Evolutionary conservation across 257 asterid genomes (phyloP), one percentile per base, ranked within the genome.

Genomic region (Rauvolfia tetraphylla): DNA sequence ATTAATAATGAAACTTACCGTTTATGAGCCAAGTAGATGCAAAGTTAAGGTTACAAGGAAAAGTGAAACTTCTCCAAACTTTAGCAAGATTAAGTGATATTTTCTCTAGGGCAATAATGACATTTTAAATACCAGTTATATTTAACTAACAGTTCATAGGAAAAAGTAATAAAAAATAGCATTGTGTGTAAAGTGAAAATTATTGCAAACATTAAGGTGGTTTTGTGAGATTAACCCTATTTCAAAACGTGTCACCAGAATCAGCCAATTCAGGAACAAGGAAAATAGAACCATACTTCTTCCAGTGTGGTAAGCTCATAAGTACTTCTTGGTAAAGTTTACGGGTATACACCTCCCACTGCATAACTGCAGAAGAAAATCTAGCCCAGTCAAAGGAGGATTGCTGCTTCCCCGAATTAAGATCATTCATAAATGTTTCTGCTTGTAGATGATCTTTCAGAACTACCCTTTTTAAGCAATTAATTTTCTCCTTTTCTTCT

Each of bases 261-360:
- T 65, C 51, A 38, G 9, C 29, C 49, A 67, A 67, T 67, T 38
- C 51, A 7, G 81, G 75, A 75, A 53, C 54, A 49, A 41, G 68
- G 82, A 89, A 90, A 27, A 91, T 76, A 51, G 95, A 90, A 22
- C 78, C 84, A 76, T 92, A 82, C 14, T n/a, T 75, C 81, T 56
- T 87, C 97, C 98, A 93, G 36, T 78, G 71, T 3, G 93, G 90
- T 44, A 92, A 76, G 83, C 91, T 85, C 79, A 27, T 74, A 68
- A 51, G 69, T 66, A 93, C 12, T 70, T 89, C 83, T 71, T 85
- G 81, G 25, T 68, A 83, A 81, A 92, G 86, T 75, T 75, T 83
- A 5, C 74, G 66, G 36, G 83, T 76, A 81, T 90, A 92, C 73
- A 84, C 85, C 85, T 88, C 97, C 97, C 98, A 93, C 23, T 88